A percentile compares a stretch with the other conserved stretches of the same genome.
Evolutionary conservation across 2,329 filamentous ascomycete species (phyloP).

Genomic region (Fusarium vanettenii): DNA sequence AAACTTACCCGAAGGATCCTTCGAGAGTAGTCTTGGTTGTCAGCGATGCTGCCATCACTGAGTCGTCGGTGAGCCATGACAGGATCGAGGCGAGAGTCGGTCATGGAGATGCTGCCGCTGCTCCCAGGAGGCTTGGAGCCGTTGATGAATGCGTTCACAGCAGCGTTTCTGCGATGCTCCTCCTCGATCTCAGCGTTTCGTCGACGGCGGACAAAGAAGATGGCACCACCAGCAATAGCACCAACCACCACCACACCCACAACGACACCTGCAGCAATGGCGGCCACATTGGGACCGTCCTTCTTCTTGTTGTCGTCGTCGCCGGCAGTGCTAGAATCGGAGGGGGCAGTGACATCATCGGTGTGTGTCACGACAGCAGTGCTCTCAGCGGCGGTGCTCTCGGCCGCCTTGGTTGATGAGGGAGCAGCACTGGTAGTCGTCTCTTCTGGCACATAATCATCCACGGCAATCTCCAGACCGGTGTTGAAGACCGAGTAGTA

Average conservation of each 20-base stretch:
- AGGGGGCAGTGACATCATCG: slow-evolving; percentile 21
- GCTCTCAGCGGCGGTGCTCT: slow-evolving; percentile 27
- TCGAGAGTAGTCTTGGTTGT: slow-evolving; percentile 96
- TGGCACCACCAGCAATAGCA: slow-evolving; percentile 73
- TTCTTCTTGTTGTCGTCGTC: slow-evolving; percentile 28
- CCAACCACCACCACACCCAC: slow-evolving; percentile 80
- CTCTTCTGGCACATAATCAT: slow-evolving; percentile 15
- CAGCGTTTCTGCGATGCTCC: slow-evolving; percentile 84
- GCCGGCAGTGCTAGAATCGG: background rate
- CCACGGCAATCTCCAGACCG: slow-evolving; percentile 56
- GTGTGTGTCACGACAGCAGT: slow-evolving; percentile 4
- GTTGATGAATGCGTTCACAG: slow-evolving; percentile 81
- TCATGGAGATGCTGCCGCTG: slow-evolving; percentile 75
- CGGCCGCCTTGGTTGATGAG: slow-evolving; percentile 40
- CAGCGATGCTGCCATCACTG: slow-evolving; percentile 95
- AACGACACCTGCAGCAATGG: slow-evolving; percentile 88
- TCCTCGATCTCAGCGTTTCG: slow-evolving; percentile 83
- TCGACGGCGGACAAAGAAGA: slow-evolving; percentile 81
- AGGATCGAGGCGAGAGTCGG: slow-evolving; percentile 87
- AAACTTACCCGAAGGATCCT: slow-evolving; percentile 90
- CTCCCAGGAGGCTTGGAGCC: slow-evolving; percentile 71
- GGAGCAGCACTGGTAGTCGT: slow-evolving; percentile 33
- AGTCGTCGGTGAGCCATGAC: slow-evolving; percentile 85
- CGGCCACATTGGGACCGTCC: slow-evolving; percentile 75
- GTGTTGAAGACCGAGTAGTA: slow-evolving; percentile 63